Conservation (phyloP, 371 early-diverging fungal genomes). For the Coemansia sp. region DNA sequence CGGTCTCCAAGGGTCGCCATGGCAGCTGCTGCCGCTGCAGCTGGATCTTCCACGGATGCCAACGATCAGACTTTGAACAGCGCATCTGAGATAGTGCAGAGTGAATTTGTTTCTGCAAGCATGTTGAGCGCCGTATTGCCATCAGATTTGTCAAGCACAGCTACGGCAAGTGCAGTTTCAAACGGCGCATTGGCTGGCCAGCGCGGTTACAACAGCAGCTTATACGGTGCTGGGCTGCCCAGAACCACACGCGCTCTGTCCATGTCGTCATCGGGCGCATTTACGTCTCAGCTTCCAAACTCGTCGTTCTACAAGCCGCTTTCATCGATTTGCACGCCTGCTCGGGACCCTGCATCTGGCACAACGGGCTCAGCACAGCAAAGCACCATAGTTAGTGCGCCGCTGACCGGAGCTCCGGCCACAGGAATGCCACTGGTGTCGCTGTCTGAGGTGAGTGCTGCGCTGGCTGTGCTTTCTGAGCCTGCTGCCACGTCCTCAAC, state of each 20-base stretch:
- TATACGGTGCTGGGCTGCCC: neutral
- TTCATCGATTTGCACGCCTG: slow-evolving; percentile 36
- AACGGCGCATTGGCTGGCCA: neutral
- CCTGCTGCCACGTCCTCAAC: neutral
- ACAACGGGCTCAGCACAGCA: neutral
- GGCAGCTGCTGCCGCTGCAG: slow-evolving; percentile 2
- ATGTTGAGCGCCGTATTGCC: neutral
- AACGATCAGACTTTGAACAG: no score
- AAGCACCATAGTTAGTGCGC: slow-evolving; percentile 1
- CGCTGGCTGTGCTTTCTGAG: slow-evolving; percentile 24
- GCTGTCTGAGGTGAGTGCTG: slow-evolving; percentile 34
- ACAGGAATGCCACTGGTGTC: slow-evolving; percentile 22
- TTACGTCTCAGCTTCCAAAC: slow-evolving; percentile 44
- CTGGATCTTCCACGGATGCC: neutral
- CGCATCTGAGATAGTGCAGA: neutral
- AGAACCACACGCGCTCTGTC: neutral
- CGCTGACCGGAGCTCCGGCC: neutral
- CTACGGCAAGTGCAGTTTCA: neutral
- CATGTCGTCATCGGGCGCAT: slow-evolving; percentile 3
- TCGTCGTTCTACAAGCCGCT: slow-evolving; percentile 49
- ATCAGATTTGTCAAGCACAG: neutral
- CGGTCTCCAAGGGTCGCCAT: slow-evolving; percentile 26
- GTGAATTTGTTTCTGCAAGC: neutral
- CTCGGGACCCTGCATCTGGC: slow-evolving; percentile 12
- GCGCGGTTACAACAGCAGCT: no score